Base-by-base conservation (phyloP, 139 green algal species). In the Auxenochlorella pyrenoidosa region DNA sequence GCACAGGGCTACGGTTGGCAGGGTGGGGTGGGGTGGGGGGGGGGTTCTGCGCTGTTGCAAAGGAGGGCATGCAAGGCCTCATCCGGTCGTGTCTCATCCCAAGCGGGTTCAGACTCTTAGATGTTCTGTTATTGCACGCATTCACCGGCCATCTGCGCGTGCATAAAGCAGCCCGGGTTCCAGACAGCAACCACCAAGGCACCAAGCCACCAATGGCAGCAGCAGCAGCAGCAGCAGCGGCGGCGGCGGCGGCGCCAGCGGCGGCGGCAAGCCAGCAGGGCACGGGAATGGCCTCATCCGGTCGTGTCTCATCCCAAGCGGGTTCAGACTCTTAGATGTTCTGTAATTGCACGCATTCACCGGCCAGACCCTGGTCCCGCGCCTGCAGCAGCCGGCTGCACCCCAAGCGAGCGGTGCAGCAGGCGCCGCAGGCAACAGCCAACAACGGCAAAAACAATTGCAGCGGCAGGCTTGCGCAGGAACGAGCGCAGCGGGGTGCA, bases 51-150 rank as follows among this genome's bases (percentile, higher is more conserved):
- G n/a, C n/a, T n/a, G n/a, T n/a, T 28, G 3, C 6, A 10, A 32
- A 2, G 47, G 28, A 71, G 77, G 24, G 77, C 32, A 13, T 28
- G 77, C 18, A 19, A n/a, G 47, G 41, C 40, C 77, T 68, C 47
- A 43, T 43, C 15, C 26, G 68, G 68, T 75, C 68, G 5, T 40
- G 68, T 75, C 6, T 75, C 68, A 75, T 75, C 68, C 68, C 68
- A 75, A 75, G 32, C 68, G 68, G 68, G 68, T 80, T 80, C 73
- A 54, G 73, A 43, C 73, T 75, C 68, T 80, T 79, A 80, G 73
- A 80, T 80, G 73, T 80, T 80, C 73, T 80, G 73, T 80, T 40
- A 36, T 28, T 75, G 38, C 15, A 38, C 68, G 22, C 68, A 75
- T 44, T 75, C 68, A 75, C 68, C 68, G 68, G 34, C 68, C 68